phyloP scores from a whole-genome alignment of 2,329 filamentous ascomycete genomes.

The Rachicladosporium sp. region DNA sequence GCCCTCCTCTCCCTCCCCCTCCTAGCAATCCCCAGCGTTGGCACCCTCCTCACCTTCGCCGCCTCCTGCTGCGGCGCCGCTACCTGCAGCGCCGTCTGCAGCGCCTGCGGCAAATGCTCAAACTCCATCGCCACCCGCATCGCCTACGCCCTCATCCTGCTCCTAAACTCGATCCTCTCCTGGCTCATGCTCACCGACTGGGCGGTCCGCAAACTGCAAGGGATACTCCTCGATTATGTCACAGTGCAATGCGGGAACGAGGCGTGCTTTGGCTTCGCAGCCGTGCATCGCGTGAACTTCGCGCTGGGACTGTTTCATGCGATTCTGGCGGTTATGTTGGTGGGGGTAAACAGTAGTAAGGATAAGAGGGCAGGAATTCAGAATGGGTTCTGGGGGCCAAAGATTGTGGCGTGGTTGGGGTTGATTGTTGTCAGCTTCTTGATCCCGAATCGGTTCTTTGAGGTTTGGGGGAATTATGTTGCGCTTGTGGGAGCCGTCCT shows the following conservation, averaged over 20 bases:
- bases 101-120: constrained; percentile 89
- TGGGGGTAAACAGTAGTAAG: constrained; percentile 78
- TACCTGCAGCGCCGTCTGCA: constrained; percentile 91
- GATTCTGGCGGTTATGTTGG: constrained; percentile 67
- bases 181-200: constrained; percentile 99
- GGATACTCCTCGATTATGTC: constrained; percentile 88
- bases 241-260: constrained; percentile 78
- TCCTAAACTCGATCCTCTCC: constrained; percentile 90
- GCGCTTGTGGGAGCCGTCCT: constrained; percentile 79
- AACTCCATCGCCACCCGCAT: constrained; percentile 97
- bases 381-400: constrained; percentile 98
- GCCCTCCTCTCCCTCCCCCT: constrained; percentile 82
- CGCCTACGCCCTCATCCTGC: constrained; percentile 68
- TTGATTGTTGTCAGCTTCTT: constrained; percentile 87
- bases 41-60: constrained; percentile 67
- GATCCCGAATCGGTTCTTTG: constrained; percentile 89
- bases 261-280: constrained; percentile 88
- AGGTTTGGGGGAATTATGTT: constrained; percentile 91
- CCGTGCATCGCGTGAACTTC: constrained; percentile 96
- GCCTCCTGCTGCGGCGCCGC: constrained; percentile 94
- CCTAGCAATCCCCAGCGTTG: constrained; percentile 72
- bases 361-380: constrained; percentile 79
- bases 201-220: constrained; percentile 91
- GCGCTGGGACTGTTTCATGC: constrained; percentile 90
- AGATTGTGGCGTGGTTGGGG: constrained; percentile 77